Base-by-base conservation (phyloP, 2,329 filamentous ascomycete species). In the Trichoderma arundinaceum region DNA sequence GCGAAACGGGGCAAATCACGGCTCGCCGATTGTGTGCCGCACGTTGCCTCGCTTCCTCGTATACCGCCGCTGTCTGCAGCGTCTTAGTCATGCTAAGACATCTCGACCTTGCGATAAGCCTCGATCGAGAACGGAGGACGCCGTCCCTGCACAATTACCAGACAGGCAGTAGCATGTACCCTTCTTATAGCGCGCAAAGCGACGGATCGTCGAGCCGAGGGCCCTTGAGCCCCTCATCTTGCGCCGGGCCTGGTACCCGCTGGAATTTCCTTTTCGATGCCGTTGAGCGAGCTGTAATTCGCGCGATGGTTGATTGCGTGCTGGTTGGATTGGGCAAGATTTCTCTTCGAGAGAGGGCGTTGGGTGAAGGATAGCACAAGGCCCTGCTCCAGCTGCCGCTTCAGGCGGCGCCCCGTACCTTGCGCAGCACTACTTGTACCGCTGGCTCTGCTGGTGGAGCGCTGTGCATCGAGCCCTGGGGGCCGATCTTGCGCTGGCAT, bases 401-500 rank as follows among this genome's bases (percentile, higher is more conserved):
- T 61, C 58, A 52, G 46, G 58, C 35, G 35, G 19, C 4, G 52
- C 52, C 13, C 13, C 35, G 51, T 54, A 39, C 43, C 15, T 38
- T 13, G 9, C 22, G 22, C 22, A 28, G 22, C 22, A 28, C 22
- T 28, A 28, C 2, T 28, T 4, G 22, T 4, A 28, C 22, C 22
- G 48, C 22, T 33, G 35, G 48, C 13, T 51, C 28, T n/a, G 28
- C 28, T 38, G 35, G 35, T 38, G 9, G 32, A 10, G n/a, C 17
- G 33, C 58, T 52, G 58, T 15, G 1, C 43, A 61, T 49, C 46
- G 41, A 48, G 22, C 22, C 22, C 22, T 28, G 2, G 22, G 22
- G 22, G 49, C 41, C 33, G 61, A 64, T 64, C 61, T 57, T 28
- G 41, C 22, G 41, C 33, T 56, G 61, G 49, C 60, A 28, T 28